Evolutionary conservation across 345 rosid genomes (phyloP), one percentile per base, ranked within the genome.

Genomic region (Eutrema japonicum): DNA sequence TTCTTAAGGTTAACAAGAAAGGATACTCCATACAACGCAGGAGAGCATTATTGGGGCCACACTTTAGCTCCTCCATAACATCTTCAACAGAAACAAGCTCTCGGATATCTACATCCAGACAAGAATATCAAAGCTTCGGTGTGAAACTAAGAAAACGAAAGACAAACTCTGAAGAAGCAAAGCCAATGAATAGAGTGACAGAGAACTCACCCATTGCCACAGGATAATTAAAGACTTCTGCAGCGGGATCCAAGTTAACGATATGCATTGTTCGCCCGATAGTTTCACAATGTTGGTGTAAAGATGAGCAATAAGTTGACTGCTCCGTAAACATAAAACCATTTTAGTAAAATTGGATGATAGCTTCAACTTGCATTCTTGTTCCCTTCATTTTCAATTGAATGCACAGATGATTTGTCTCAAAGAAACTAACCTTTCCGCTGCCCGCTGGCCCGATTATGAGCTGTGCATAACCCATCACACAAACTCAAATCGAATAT

Each of bases 11-110:
- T 40, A 52, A 52, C 36, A n/a, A 55, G 18, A 32, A 77, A 82
- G 91, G 91, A 87, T 87, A 89, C 97, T 87, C 96, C 97, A 89
- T 86, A 82, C 92, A 86, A 80, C 87, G 86, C 35, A 89, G 67
- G 53, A 89, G 86, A 66, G 85, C 93, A 45, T 89, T 89, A 81
- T 89, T 87, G 5, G 97, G 97, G 75, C 93, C 97, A 26, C 89
- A 66, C 16, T 89, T 88, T 35, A 87, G 84, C 68, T 87, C 91
- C 83, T 89, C 91, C 97, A 89, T 91, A 9, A 91, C 93, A 83
- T 85, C 93, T 27, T 89, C 93, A 83, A 89, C 81, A 18, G 87
- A 82, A 72, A 91, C 79, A 61, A 86, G 90, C 75, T 86, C 93
- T 72, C 93, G 83, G n/a, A 89, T 91, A 83, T 91, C 92, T 91